These are phyloP conservation scores for Ceratobasidium sp. DNA, from an alignment of 1,284 basidiomycete species.

Conservation along the genomic window DNA sequence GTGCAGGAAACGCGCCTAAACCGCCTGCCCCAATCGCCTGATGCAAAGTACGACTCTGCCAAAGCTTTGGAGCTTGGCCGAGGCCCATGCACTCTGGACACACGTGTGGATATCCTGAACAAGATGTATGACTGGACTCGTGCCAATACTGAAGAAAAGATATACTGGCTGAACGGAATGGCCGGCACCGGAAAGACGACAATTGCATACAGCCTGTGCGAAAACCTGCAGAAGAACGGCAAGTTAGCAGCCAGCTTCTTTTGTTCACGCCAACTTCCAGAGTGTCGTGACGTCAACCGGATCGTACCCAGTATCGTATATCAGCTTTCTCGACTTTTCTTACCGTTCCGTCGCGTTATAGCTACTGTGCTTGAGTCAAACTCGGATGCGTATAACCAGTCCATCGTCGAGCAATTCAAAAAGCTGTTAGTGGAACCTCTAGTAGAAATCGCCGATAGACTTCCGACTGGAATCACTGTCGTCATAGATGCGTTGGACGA, in stretches of 20 bases:
- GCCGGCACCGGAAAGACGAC: too few species aligned
- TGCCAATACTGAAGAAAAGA: neutral
- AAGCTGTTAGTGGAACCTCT: neutral
- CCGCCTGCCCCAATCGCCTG: neutral
- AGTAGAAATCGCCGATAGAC: neutral
- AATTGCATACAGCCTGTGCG: neutral
- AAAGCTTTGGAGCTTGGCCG: neutral
- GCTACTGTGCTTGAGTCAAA: neutral
- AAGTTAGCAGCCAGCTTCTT: slow-evolving; percentile 9
- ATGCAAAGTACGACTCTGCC: neutral
- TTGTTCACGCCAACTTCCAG: slow-evolving; percentile 4
- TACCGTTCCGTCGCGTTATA: neutral
- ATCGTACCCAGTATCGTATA: too few species aligned
- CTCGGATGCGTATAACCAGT: neutral
- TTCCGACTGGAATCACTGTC: neutral
- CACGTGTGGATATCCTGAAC: neutral
- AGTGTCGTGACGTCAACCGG: too few species aligned
- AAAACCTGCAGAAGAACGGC: neutral
- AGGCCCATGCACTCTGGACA: neutral
- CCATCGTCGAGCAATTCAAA: neutral
- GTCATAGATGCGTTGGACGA: slow-evolving; percentile 12
- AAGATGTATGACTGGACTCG: neutral
- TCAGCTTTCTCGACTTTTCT: neutral
- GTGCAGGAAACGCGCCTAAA: slow-evolving; percentile 5
- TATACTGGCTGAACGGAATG: slow-evolving; percentile 24